Evolutionary conservation across 1,284 basidiomycete genomes (phyloP), one percentile per base, ranked within the genome.

Genomic region (Exobasidium cylindrosporum): DNA sequence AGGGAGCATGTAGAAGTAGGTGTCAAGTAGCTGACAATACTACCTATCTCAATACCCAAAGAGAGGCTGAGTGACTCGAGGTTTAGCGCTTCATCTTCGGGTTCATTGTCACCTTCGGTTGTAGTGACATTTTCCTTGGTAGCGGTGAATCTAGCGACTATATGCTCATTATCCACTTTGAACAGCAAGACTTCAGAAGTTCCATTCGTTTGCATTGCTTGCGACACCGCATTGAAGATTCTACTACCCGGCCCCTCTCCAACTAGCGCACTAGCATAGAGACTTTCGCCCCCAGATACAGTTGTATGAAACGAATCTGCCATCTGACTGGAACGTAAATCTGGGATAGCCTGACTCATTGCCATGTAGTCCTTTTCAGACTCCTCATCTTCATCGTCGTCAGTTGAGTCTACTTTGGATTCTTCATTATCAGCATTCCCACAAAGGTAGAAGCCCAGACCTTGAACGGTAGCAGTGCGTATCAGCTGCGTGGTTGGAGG

Each of bases 291-390:
- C 23, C 17, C 50, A 26, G 58, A 49, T 28, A 26, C 40, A 26
- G 31, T 28, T 11, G 47, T 26, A 50, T 26, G 47, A 7, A 31
- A 7, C 47, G 47, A 50, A 26, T 50, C 24, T 50, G 7, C 24
- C 21, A 50, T 50, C 47, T 50, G 47, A 50, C 58, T 58, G 5
- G 55, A 50, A 4, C 57, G 44, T 21, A 60, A 32, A 62, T 62
- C 60, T 14, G 26, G 47, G 45, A 60, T 62, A 10, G 57, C 60
- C 7, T 44, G 47, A 24, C 60, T 62, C 57, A 59, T 60, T 40
- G 57, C 57, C 60, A 62, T 62, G 32, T 60, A 62, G 35, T 17
- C 17, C 35, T 7, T 10, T 7, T 40, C 35, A 10, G 35, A 30
- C 4, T 57, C 28, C 23, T 35, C 53, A 28, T 55, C 53, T 21